Evolutionary conservation across 2,329 filamentous ascomycete genomes (phyloP), one percentile per base, ranked within the genome.

Genomic region (Alternaria rosae): DNA sequence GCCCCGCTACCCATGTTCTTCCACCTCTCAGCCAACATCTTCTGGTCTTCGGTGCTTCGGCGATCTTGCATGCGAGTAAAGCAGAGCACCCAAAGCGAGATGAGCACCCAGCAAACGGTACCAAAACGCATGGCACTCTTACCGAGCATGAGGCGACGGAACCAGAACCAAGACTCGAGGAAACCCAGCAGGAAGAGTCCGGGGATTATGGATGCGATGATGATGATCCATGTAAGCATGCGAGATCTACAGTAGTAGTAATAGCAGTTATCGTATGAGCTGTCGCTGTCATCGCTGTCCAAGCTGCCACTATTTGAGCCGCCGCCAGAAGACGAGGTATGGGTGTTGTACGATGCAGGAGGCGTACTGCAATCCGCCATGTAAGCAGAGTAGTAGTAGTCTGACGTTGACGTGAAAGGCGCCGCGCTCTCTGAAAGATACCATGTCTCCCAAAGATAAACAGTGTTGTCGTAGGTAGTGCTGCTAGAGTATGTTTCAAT

Each of bases 81-180:
- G 62, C 75, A 77, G 0, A 71, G 50, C 0, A 78, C 65, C 70
- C 68, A 75, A 0, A 78, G 66, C 1, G 69, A 73, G 28, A 78
- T 66, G 21, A 71, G 23, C 13, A 77, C 58, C 76, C 75, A 78
- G 50, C 61, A 76, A 2, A 76, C 55, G 0, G 76, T 77, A n/a
- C 76, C 76, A 38, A 70, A 70, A 6, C 76, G 70, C 57, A 78
- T 66, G 6, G 69, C 69, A 12, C 67, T 71, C 47, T 71, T 72
- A 13, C 76, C 76, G 3, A 69, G 58, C 76, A 78, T 78, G 13
- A 78, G 67, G 20, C 76, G 69, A 13, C 74, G 73, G 70, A 77
- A 78, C 76, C 76, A 78, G 56, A 77, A 70, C 64, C 66, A 78
- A 7, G 66, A 70, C 38, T 78, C 76, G 15, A 77, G 43, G 42